Conservation (phyloP, 2,329 filamentous ascomycete genomes). For the Penicillium sp. region DNA sequence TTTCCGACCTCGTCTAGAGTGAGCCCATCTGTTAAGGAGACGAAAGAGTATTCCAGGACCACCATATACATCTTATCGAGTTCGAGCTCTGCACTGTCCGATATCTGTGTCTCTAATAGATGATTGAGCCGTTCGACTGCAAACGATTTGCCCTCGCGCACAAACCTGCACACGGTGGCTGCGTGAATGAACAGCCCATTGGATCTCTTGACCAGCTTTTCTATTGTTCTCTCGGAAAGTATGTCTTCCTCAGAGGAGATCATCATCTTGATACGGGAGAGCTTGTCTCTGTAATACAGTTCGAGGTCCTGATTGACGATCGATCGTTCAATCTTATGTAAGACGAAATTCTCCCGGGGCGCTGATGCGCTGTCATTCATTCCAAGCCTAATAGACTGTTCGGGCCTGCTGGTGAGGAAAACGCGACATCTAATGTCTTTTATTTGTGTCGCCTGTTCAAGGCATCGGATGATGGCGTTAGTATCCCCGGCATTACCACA, state of each 20-base stretch:
- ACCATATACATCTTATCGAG: not conserved
- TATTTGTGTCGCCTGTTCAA: not conserved
- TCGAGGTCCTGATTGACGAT: not conserved
- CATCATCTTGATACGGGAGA: not conserved
- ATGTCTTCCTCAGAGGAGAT: not conserved
- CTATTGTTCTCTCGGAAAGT: not conserved
- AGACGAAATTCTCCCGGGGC: not conserved
- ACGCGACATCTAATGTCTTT: not conserved
- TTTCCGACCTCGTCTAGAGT: not conserved
- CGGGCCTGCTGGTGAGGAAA: not conserved
- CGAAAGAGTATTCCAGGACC: not conserved
- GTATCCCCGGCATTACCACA: not conserved
- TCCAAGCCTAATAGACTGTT: not conserved
- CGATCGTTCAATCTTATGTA: not conserved
- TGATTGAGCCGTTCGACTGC: not conserved
- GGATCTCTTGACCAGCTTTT: not conserved
- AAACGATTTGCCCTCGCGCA: not conserved
- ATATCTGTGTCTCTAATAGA: not conserved
- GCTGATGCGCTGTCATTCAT: not conserved
- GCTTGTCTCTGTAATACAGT: not conserved
- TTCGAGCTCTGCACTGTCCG: not conserved
- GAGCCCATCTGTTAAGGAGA: not conserved
- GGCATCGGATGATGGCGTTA: not conserved
- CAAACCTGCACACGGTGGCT: not conserved
- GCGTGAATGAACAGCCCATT: constrained; percentile 6